Evolutionary conservation across 2,329 filamentous ascomycete species (phyloP), one percentile per base, ranked within the genome.

Genomic region (Penicillium sp.): DNA sequence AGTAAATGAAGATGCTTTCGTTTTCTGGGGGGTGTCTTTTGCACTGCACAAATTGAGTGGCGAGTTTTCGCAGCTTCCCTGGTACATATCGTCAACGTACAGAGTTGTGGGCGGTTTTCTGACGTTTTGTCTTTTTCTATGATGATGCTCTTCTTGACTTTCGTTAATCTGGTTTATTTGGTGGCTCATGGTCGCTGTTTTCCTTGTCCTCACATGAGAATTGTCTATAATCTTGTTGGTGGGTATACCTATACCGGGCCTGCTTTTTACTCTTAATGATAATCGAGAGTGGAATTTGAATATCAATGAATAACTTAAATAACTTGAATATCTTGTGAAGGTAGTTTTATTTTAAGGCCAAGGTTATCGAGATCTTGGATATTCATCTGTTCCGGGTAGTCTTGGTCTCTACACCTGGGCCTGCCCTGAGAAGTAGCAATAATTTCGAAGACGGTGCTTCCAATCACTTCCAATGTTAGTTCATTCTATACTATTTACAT

Each of bases 31-130:
- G 12, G 18, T 12, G 25, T 38, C 44, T 46, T 32, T 28, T 39
- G 49, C 43, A 50, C 44, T 59, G 42, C 53, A 57, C 53, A 52
- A 50, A 50, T 56, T 54, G 47, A 46, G 37, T 32, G 42, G 25
- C 46, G 20, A 40, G 27, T 25, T 29, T 18, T 40, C 31, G 29
- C 47, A 25, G 41, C 50, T 45, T 18, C 42, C 42, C 46, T 28
- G 49, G 57, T 59, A 61, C 55, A 61, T 58, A 58, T 55, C 48
- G 42, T 55, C 52, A 46, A 51, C 52, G 54, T 58, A 56, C 39
- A 47, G 35, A 29, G 24, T 46, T 40, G n/a, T 42, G 50, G 51
- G 25, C 47, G 39, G 46, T 40, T 42, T 48, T 46, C 15, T 18
- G 15, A 18, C 2, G 15, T 18, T 39, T 39, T 46, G 13, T 43